Base-by-base conservation (phyloP, 805 yeast genomes). In the Candida qinlingensis region DNA sequence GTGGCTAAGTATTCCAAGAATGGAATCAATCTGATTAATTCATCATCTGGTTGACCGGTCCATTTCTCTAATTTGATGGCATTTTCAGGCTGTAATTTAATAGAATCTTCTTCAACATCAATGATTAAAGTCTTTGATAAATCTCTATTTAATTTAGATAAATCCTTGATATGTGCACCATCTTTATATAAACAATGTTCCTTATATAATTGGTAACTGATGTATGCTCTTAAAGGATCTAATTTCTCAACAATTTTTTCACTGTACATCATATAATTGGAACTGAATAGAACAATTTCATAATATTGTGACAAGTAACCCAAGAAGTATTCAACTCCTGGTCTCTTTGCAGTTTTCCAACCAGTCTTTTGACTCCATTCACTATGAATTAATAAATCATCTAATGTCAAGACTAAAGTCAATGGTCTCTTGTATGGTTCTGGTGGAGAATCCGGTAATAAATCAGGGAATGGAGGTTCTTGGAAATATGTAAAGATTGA, bases 331-430 rank as follows among this genome's bases (percentile, higher is more conserved):
- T 95, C 99, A 52, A 89, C 83, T 54, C 99, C 99, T 34, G 99
- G 98, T 73, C 99, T 88, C 75, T 94, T 94, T 31, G 96, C 98
- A 12, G 97, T 92, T 72, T 94, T 84, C 99, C 99, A 94, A 47
- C 99, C 99, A 64, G 81, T 76, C 67, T 87, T 81, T 57, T 88
- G 80, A 49, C 87, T 79, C 99, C 99, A 94, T 54, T 85, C 87
- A 37, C 96, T 83, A 66, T 94, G 97, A 49, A 92, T 80, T 63
- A 94, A 76, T 51, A 94, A 72, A 62, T 94, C 99, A 60, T 94
- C 99, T 61, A 94, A 76, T 31, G 87, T 83, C 58, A 94, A 67
- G 7, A 94, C 97, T 55, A 94, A 74, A 4, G 99, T 94, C 64
- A 87, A 70, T 34, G 98, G 97, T 62, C 96, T 85, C 65, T 90